phyloP scores from a whole-genome alignment of 805 yeast species.

The Priceomyces haplophilus region DNA sequence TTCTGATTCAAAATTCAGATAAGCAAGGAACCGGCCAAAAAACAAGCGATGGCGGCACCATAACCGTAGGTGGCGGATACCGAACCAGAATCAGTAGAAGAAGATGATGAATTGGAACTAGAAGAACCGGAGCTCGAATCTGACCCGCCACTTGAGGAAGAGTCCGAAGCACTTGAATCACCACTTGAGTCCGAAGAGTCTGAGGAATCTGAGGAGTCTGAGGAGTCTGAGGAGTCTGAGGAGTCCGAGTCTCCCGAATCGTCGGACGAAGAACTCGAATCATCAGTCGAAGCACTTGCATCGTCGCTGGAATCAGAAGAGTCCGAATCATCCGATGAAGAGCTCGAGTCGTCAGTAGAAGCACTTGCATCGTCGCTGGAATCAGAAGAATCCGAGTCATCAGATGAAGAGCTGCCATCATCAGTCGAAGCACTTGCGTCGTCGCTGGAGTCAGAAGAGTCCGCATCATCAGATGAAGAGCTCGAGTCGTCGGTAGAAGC shows the following conservation, averaged over 20 bases:
- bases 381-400: constrained; percentile 5
- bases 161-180: constrained; percentile 4
- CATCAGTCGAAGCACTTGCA: constrained; percentile 8
- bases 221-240: no score
- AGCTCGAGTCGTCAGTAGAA: constrained; percentile 4
- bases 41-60: constrained; percentile 17
- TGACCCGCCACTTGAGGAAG: constrained; percentile 7
- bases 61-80: constrained; percentile 14
- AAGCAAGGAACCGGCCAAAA: constrained; percentile 18
- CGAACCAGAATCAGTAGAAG: constrained; percentile 11
- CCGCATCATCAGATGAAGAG: constrained; percentile 6
- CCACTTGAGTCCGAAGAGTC: constrained; percentile 7
- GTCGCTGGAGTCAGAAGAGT: constrained; percentile 4
- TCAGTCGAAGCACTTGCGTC: constrained; percentile 7
- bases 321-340: constrained; percentile 2
- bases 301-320: constrained; percentile 16
- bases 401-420: not conserved
- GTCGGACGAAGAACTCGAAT: not conserved
- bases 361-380: constrained; percentile 2
- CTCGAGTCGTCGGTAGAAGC: constrained; percentile 5
- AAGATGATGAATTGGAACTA: constrained; percentile 1
- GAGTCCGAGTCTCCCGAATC: constrained; percentile 4
- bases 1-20: constrained; percentile 10
- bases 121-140: constrained; percentile 4
- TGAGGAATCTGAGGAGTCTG: no score